These are phyloP conservation scores for Spathaspora passalidarum DNA, from an alignment of 805 yeast genomes.

Conservation along the genomic window DNA sequence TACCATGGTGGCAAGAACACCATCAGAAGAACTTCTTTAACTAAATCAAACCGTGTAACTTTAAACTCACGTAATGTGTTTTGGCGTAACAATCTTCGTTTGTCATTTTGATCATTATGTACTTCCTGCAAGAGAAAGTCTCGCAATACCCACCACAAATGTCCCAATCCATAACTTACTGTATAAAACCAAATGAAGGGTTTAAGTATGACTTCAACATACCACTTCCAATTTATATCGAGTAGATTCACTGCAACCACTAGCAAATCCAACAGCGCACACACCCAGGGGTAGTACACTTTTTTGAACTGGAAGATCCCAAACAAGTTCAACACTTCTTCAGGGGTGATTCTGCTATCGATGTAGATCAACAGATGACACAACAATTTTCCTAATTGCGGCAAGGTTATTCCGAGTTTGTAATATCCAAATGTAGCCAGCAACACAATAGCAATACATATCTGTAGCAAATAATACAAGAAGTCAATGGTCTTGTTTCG, in stretches of 20 bases:
- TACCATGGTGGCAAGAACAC: conserved; percentile 35
- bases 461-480: conserved; percentile 24
- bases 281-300: conserved; percentile 8
- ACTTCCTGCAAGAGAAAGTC: conserved; percentile 13
- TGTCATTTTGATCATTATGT: conserved; percentile 15
- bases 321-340: conserved; percentile 18
- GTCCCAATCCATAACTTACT: conserved; percentile 16
- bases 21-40: conserved; percentile 9
- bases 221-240: not conserved
- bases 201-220: conserved; percentile 3
- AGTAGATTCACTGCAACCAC: not conserved
- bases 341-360: conserved; percentile 27
- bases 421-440: conserved; percentile 15
- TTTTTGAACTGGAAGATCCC: conserved; percentile 20
- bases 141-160: conserved; percentile 28
- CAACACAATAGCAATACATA: conserved; percentile 21
- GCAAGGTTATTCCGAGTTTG: conserved; percentile 12
- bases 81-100: conserved; percentile 12
- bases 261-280: conserved; percentile 6
- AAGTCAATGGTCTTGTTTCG: conserved; percentile 26
- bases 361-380: conserved; percentile 25
- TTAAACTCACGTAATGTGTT: conserved; percentile 11
- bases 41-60: conserved; percentile 11
- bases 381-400: conserved; percentile 23
- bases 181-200: conserved; percentile 10